Evolutionary conservation across 1,284 basidiomycete genomes (phyloP).

Genomic region (Fomitopsis schrenkii): DNA sequence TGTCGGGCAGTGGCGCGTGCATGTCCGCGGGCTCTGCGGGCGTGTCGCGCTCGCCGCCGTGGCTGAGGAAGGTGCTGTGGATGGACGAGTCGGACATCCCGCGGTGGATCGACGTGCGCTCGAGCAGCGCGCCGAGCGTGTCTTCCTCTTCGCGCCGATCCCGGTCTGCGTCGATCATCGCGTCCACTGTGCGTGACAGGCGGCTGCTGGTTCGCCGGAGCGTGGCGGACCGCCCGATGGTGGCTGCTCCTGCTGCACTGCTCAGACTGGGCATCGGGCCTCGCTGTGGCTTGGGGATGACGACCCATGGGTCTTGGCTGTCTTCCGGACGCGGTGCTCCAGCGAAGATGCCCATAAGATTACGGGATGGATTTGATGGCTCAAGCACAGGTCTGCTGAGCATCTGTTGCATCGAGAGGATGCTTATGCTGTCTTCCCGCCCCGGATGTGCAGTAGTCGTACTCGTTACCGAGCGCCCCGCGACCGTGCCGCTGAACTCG

Average conservation of each 20-base stretch:
- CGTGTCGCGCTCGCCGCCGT: slow-evolving; percentile 29
- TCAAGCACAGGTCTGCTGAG: slow-evolving; percentile 12
- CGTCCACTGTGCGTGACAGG: slow-evolving; percentile 25
- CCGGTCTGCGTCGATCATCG: slow-evolving; percentile 21
- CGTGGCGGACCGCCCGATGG: slow-evolving; percentile 20
- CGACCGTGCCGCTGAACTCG: slow-evolving; percentile 80
- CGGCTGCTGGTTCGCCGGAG: slow-evolving; percentile 16
- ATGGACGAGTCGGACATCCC: slow-evolving; percentile 91
- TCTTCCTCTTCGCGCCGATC: slow-evolving; percentile 33
- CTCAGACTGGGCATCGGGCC: neutral
- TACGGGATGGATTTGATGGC: slow-evolving; percentile 23
- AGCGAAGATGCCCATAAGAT: slow-evolving; percentile 79
- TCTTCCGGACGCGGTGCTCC: slow-evolving; percentile 57
- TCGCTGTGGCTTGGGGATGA: slow-evolving; percentile 42
- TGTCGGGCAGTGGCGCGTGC: slow-evolving; percentile 27
- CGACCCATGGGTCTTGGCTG: slow-evolving; percentile 58
- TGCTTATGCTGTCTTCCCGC: slow-evolving; percentile 16
- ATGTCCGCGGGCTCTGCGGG: slow-evolving; percentile 7
- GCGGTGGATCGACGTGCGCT: slow-evolving; percentile 69
- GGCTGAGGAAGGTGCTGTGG: slow-evolving; percentile 71
- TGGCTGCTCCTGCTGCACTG: slow-evolving; percentile 12
- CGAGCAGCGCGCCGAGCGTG: slow-evolving; percentile 54
- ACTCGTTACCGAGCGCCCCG: slow-evolving; percentile 70
- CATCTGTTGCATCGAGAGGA: slow-evolving; percentile 13
- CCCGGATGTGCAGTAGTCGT: slow-evolving; percentile 36